A percentile compares a stretch with the other conserved stretches of the same genome.
Evolutionary conservation across 305 asterid species (phyloP).

Genomic region (Solanum hybrid): DNA sequence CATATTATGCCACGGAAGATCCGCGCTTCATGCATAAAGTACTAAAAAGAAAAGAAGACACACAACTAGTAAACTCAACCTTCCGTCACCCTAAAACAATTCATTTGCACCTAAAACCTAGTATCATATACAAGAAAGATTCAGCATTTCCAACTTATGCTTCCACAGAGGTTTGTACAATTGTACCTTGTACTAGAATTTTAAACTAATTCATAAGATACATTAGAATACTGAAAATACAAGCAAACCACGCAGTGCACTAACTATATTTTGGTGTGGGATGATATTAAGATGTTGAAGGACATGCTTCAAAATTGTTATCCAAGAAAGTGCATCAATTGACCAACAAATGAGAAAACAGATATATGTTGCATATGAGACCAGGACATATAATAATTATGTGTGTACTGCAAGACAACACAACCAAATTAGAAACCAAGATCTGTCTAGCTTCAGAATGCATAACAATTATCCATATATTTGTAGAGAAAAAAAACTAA

Average conservation of each 20-base stretch:
- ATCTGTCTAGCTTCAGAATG: neutral
- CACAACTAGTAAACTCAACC: neutral
- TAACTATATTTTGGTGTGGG: neutral
- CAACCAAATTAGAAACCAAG: neutral
- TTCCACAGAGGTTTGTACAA: neutral
- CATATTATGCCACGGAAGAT: neutral
- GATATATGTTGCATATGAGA: neutral
- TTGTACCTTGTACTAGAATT: neutral
- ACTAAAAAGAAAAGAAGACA: neutral
- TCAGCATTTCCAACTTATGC: neutral
- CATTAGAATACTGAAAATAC: neutral
- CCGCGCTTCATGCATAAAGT: neutral
- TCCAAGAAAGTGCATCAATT: neutral
- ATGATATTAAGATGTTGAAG: neutral
- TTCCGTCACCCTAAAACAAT: neutral
- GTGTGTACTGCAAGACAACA: neutral
- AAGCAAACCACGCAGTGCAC: neutral
- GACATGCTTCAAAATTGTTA: neutral
- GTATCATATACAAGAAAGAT: neutral
- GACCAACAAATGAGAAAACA: neutral
- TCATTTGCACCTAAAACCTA: neutral
- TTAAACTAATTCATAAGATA: neutral
- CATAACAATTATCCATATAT: neutral
- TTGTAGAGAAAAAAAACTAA: neutral
- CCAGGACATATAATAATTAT: neutral